Conservation (phyloP, 179 eudicot genomes). For the Kewa caespitosa region DNA sequence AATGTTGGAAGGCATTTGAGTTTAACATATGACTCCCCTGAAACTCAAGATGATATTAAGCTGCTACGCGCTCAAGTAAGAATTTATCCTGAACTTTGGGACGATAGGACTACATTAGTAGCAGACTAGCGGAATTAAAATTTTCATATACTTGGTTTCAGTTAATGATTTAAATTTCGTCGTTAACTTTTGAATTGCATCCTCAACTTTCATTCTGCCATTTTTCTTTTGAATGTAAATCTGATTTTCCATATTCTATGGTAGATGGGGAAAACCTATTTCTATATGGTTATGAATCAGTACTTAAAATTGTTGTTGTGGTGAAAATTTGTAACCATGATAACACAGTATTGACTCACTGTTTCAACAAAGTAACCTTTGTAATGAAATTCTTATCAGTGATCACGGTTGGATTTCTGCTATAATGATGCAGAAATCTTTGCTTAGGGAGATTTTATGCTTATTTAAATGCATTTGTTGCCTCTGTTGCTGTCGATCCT, state of each 20-base stretch:
- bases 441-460: background rate
- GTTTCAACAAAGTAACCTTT: too few species aligned
- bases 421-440: background rate
- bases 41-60: constrained; percentile 90
- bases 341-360: too few species aligned
- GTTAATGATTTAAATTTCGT: too few species aligned
- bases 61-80: constrained; percentile 80
- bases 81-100: background rate
- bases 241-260: too few species aligned
- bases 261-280: too few species aligned
- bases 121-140: background rate
- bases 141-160: background rate
- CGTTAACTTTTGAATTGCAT: too few species aligned
- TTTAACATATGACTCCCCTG: constrained; percentile 71
- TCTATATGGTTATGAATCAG: too few species aligned
- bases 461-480: background rate
- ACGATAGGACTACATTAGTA: background rate
- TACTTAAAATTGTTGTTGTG: too few species aligned
- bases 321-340: too few species aligned
- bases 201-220: too few species aligned
- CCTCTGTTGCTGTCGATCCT: background rate
- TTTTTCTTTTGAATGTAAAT: too few species aligned
- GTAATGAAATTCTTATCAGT: too few species aligned
- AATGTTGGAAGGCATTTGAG: constrained; percentile 89
- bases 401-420: background rate